Base-by-base conservation (phyloP, 768 basidiomycete genomes). In the Agaricus blazei region DNA sequence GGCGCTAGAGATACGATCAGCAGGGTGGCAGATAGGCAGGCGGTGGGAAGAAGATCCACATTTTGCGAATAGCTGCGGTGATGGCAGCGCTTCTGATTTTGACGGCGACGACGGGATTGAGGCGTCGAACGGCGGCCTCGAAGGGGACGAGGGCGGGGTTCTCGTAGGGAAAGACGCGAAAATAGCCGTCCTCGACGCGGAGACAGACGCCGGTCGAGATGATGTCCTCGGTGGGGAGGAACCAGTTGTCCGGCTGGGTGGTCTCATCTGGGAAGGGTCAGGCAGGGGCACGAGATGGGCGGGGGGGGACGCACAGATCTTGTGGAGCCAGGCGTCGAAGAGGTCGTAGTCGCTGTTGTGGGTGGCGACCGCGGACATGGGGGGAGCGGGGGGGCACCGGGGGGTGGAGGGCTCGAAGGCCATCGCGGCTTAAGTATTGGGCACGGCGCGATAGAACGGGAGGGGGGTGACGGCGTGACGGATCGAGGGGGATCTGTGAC, bases 151-250 rank as follows among this genome's bases (percentile, higher is more conserved):
- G 80, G 36, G 76, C 77, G 4, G 77, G 73, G 64, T 89, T 90
- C 66, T 93, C 85, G 64, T 92, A 91, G 0, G 91, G 91, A 64
- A 91, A 94, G n/a, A 91, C 84, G 27, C 91, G 83, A 66, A 88
- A 91, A 60, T 79, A 78, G 34, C 71, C 71, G 53, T 71, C 69
- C 55, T 73, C 78, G 26, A 85, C 86, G 47, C 88, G 82, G 46
- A 91, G 72, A 58, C 84, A 87, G 45, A 90, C 89, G 48, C 89
- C 88, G 0, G 85, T 85, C 29, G 86, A 77, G 59, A 84, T 68
- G 43, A 85, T 81, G 61, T 89, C 87, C 60, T 86, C 82, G 0
- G 82, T 76, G 15, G 87, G 87, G 71, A 88, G 88, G 69, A 91
- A 90, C 88, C 88, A 90, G 42, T 88, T 87, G 61, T 87, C 87